Evolutionary conservation across 352 stramenopile genomes (phyloP).

Genomic region (Globisporangium sylvaticum): DNA sequence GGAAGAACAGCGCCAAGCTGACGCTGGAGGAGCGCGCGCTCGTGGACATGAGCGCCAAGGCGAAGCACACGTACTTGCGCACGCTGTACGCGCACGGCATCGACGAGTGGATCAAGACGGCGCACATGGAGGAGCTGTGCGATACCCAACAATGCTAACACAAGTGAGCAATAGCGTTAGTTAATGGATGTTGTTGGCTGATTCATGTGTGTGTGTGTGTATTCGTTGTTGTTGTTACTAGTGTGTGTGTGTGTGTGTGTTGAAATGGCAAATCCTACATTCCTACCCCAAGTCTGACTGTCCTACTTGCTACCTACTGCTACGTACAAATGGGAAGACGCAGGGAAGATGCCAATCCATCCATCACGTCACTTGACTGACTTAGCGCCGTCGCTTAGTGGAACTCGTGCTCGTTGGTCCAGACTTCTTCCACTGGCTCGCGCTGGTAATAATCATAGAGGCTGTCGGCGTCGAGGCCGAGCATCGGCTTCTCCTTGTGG

Average conservation of each 20-base stretch:
- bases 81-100: constrained; percentile 42
- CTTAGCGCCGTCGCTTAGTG: constrained; percentile 68
- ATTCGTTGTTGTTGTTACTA: constrained; percentile 5
- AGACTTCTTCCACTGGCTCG: constrained; percentile 90
- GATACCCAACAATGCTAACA: neutral
- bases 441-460: constrained; percentile 98
- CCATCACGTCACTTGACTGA: neutral
- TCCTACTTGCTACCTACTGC: constrained; percentile 11
- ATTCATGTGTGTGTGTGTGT: neutral
- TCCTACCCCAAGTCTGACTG: constrained; percentile 3
- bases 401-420: constrained; percentile 94
- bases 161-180: neutral
- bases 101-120: constrained; percentile 50
- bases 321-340: neutral
- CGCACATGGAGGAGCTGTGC: neutral
- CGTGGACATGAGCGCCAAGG: constrained; percentile 28
- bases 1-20: constrained; percentile 26
- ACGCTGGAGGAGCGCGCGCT: constrained; percentile 36
- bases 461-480: constrained; percentile 92
- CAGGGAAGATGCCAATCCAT: neutral
- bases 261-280: neutral
- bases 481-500: constrained; percentile 90
- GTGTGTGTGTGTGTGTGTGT: neutral
- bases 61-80: constrained; percentile 31
- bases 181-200: neutral